Percentiles rank a stretch among this genome's conserved stretches.
These are phyloP conservation scores for Circinella umbellata DNA, from an alignment of 371 early-diverging fungal genomes.

Conservation along the genomic window DNA sequence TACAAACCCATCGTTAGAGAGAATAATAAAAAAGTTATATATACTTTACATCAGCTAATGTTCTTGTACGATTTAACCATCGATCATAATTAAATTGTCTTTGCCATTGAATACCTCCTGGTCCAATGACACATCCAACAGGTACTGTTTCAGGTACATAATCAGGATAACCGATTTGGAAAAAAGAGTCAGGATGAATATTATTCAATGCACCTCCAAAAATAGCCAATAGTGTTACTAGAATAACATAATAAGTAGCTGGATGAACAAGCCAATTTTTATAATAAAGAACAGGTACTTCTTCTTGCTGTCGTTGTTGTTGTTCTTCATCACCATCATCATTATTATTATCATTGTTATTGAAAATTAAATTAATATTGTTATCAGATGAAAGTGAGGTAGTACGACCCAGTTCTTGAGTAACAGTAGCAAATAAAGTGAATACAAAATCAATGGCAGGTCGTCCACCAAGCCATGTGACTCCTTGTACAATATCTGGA, in stretches of 20 bases:
- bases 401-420: constrained; percentile 24
- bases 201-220: constrained; percentile 35
- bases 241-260: constrained; percentile 7
- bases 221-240: constrained; percentile 16
- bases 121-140: constrained; percentile 45
- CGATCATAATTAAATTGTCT: constrained; percentile 21
- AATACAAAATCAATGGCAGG: constrained; percentile 37
- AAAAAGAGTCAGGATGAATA: constrained; percentile 34
- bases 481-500: constrained; percentile 35
- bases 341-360: not conserved
- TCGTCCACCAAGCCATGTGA: constrained; percentile 30
- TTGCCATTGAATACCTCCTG: constrained; percentile 15
- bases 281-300: not conserved
- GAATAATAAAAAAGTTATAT: no score
- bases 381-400: not conserved
- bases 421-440: constrained; percentile 30
- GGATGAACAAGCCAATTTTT: constrained; percentile 21
- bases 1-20: no score
- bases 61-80: constrained; percentile 34
- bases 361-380: not conserved
- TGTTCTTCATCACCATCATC: constrained; percentile 6
- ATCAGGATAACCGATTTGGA: constrained; percentile 29
- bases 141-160: constrained; percentile 34
- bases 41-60: constrained; percentile 27
- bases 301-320: not conserved